These are phyloP conservation scores for Harringtonia aguacate DNA, from an alignment of 2,329 filamentous ascomycete species.

Conservation along the genomic window DNA sequence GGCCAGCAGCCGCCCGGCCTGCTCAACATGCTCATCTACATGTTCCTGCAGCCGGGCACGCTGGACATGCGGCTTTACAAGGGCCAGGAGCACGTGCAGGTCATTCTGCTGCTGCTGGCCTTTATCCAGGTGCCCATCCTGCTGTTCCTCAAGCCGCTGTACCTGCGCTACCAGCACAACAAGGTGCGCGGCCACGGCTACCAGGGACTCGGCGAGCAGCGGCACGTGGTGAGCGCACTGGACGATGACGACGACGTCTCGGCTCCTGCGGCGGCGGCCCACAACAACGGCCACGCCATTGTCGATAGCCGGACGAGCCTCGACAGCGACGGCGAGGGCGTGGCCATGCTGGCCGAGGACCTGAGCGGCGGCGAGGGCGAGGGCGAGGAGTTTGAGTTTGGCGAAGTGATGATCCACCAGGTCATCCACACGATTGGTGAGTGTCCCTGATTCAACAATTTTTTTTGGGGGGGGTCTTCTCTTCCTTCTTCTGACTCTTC, in stretches of 20 bases:
- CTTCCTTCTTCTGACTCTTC: slow-evolving; percentile 17
- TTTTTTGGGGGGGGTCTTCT: not conserved
- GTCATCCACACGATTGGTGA: slow-evolving; percentile 96
- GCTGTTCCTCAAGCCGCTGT: slow-evolving; percentile 91
- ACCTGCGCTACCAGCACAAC: slow-evolving; percentile 90
- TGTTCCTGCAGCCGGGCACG: slow-evolving; percentile 85
- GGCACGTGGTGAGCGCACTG: slow-evolving; percentile 80
- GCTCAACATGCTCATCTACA: slow-evolving; percentile 98
- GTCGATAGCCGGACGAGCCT: slow-evolving; percentile 37
- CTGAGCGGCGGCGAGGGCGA: slow-evolving; percentile 60
- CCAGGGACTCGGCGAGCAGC: slow-evolving; percentile 82
- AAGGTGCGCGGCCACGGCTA: slow-evolving; percentile 79
- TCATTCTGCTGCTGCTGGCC: slow-evolving; percentile 69
- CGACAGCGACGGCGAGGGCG: slow-evolving; percentile 57
- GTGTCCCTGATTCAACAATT: slow-evolving; percentile 17
- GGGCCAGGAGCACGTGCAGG: slow-evolving; percentile 67
- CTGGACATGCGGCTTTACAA: slow-evolving; percentile 64
- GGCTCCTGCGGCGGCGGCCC: slow-evolving; percentile 32
- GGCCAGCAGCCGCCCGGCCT: slow-evolving; percentile 68
- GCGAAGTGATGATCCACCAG: slow-evolving; percentile 97
- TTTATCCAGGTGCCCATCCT: slow-evolving; percentile 80
- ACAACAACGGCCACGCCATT: not conserved
- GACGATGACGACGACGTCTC: slow-evolving; percentile 69
- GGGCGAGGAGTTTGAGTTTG: slow-evolving; percentile 95
- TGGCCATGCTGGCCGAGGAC: slow-evolving; percentile 82